These are phyloP conservation scores for Dioscorea cayenensis DNA, from an alignment of 116 monocot species.

Conservation along the genomic window DNA sequence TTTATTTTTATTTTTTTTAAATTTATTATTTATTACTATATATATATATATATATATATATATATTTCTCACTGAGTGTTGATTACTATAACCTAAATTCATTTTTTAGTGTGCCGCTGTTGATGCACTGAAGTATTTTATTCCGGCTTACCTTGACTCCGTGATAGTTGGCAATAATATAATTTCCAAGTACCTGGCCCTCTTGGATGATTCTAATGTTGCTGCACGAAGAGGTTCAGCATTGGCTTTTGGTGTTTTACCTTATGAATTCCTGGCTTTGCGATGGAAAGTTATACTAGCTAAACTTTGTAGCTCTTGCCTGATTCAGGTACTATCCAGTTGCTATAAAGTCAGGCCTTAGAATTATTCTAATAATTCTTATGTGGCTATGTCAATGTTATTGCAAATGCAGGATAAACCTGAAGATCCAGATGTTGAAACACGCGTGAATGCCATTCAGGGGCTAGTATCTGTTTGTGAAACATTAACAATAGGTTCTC, in stretches of 20 bases:
- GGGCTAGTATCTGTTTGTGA: constrained; percentile 83
- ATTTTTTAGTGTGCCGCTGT: constrained; percentile 58
- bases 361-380: neutral
- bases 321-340: constrained; percentile 42
- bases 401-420: constrained; percentile 56
- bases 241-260: constrained; percentile 82
- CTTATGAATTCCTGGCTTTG: constrained; percentile 47
- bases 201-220: constrained; percentile 82
- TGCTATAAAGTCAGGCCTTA: neutral
- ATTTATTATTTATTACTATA: no score
- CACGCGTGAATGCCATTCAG: constrained; percentile 77
- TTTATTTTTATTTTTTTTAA: no score
- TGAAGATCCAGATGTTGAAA: constrained; percentile 88
- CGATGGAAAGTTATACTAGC: constrained; percentile 47
- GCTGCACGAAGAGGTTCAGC: constrained; percentile 96
- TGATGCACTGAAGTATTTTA: constrained; percentile 70
- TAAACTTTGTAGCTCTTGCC: constrained; percentile 65
- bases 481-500: constrained; percentile 46
- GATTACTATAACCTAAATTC: neutral
- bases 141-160: constrained; percentile 56
- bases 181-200: constrained; percentile 47
- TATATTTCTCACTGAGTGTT: neutral
- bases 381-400: neutral
- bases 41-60: neutral
- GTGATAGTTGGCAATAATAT: constrained; percentile 31